Percentiles rank a stretch among this genome's conserved stretches.
Evolutionary conservation across 306 rosid genomes (phyloP).

Genomic region (Corylus avellana): DNA sequence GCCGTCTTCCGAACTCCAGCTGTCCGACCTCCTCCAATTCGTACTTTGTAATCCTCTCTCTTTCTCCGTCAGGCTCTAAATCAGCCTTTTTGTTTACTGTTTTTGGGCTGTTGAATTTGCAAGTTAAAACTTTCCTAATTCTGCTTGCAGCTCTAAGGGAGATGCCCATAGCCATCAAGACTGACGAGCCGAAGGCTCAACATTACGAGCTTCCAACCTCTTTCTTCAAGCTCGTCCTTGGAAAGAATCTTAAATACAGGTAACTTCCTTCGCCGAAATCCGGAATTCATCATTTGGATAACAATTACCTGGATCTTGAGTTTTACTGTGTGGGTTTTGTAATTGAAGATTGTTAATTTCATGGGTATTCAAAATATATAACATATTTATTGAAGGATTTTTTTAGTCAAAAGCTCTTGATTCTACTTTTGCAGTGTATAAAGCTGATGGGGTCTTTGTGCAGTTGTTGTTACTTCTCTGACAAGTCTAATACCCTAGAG

Average conservation of each 20-base stretch:
- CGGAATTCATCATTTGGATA: no score
- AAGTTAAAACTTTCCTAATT: not conserved
- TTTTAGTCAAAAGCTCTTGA: not conserved
- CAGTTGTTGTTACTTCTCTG: slow-evolving; percentile 81
- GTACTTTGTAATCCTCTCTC: slow-evolving; percentile 46
- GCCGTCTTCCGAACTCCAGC: slow-evolving; percentile 64
- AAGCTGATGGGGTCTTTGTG: slow-evolving; percentile 20
- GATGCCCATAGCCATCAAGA: slow-evolving; percentile 86
- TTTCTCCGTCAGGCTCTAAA: not conserved
- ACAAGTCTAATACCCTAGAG: slow-evolving; percentile 61
- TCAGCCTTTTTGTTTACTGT: not conserved
- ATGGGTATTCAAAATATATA: no score
- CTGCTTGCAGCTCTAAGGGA: slow-evolving; percentile 59
- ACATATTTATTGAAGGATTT: no score
- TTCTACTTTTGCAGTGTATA: not conserved
- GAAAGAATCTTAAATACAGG: slow-evolving; percentile 85
- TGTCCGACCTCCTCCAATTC: slow-evolving; percentile 58
- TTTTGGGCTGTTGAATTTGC: not conserved
- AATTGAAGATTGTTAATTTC: not conserved
- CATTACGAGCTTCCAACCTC: slow-evolving; percentile 90
- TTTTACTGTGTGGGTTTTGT: not conserved
- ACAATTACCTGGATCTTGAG: no score
- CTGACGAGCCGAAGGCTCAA: slow-evolving; percentile 73
- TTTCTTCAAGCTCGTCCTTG: slow-evolving; percentile 85
- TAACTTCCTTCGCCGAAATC: not conserved